These are phyloP conservation scores for Strobilomyces dryophilus DNA, from an alignment of 768 basidiomycete genomes.

Conservation along the genomic window DNA sequence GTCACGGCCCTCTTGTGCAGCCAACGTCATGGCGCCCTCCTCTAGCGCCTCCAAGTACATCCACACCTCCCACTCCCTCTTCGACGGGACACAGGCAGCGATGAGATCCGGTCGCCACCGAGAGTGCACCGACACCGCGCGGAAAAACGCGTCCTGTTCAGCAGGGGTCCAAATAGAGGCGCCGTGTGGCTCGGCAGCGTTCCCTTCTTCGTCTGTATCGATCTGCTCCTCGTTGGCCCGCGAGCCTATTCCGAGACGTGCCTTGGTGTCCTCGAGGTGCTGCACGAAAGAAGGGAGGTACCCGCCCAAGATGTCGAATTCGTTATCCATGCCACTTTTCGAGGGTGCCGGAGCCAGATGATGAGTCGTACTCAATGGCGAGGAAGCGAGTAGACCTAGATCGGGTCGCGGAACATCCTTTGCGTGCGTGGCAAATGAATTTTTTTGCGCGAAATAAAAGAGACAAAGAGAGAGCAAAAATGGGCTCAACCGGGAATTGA, in stretches of 20 bases:
- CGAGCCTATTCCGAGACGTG: conserved; percentile 12
- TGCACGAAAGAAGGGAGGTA: conserved; percentile 25
- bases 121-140: conserved; percentile 60
- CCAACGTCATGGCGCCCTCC: conserved; percentile 15
- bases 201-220: background rate
- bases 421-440: background rate
- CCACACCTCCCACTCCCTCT: conserved; percentile 63
- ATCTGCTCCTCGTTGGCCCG: background rate
- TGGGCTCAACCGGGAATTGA: conserved; percentile 31
- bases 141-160: conserved; percentile 75
- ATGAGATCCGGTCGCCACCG: conserved; percentile 76
- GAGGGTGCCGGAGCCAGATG: background rate
- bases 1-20: conserved; percentile 4
- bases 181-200: background rate
- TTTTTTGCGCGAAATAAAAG: background rate
- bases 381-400: background rate
- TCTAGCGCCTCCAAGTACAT: conserved; percentile 57
- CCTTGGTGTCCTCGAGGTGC: conserved; percentile 24
- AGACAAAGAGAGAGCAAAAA: conserved; percentile 16
- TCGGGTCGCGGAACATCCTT: conserved; percentile 15
- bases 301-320: conserved; percentile 17
- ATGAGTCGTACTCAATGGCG: background rate
- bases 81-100: conserved; percentile 60
- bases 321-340: conserved; percentile 5
- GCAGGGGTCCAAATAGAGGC: conserved; percentile 49